These are phyloP conservation scores for Sarocladiaceae sp. DNA, from an alignment of 2,329 filamentous ascomycete species.

Conservation along the genomic window DNA sequence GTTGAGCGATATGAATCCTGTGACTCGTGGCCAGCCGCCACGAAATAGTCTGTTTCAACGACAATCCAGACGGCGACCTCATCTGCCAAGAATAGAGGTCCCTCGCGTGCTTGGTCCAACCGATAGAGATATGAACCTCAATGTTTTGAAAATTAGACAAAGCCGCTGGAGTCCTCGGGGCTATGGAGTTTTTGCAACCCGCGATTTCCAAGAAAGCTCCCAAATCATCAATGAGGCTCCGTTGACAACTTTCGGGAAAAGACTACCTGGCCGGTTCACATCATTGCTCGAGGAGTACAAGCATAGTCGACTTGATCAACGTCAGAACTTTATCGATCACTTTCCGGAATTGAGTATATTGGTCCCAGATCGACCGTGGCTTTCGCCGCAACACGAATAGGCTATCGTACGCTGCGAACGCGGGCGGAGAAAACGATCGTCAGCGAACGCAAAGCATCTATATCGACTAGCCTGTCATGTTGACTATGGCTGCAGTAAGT, in stretches of 20 bases:
- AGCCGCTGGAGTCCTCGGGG: not conserved
- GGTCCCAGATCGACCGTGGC: not conserved
- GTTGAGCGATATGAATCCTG: too few species aligned
- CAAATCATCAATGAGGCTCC: not conserved
- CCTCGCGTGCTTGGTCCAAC: not conserved
- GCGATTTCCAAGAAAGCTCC: not conserved
- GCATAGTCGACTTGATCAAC: not conserved
- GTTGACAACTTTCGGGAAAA: not conserved
- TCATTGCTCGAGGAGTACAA: not conserved
- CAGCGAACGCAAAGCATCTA: conserved; percentile 11
- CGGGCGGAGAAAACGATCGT: not conserved
- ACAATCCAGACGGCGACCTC: not conserved
- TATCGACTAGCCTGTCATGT: conserved; percentile 20
- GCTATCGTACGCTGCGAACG: not conserved
- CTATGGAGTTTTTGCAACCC: not conserved
- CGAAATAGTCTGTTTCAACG: too few species aligned
- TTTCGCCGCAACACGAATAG: not conserved
- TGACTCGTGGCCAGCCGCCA: too few species aligned
- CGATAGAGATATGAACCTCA: not conserved
- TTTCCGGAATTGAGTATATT: not conserved
- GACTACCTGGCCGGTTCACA: not conserved
- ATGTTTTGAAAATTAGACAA: not conserved
- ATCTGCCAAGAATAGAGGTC: not conserved
- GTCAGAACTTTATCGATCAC: not conserved
- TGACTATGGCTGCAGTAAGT: conserved; percentile 28